Evolutionary conservation across 441 rosid genomes (phyloP).

Genomic region (Jatropha multifida): DNA sequence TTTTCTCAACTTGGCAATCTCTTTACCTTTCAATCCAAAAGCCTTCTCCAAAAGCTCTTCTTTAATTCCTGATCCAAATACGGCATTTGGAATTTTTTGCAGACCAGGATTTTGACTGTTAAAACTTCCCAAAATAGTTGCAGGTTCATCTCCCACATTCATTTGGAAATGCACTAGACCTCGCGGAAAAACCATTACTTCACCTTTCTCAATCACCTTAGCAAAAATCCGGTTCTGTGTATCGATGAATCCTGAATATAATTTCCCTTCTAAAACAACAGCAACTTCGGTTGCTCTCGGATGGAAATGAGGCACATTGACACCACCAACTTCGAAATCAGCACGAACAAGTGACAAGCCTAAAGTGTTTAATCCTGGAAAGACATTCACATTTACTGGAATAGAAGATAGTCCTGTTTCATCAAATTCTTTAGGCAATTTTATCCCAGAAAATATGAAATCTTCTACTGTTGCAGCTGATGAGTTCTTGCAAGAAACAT

Average conservation of each 20-base stretch:
- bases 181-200: constrained; percentile 70
- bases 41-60: constrained; percentile 53
- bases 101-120: constrained; percentile 67
- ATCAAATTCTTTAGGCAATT: constrained; percentile 42
- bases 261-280: constrained; percentile 48
- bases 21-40: constrained; percentile 55
- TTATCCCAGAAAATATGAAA: constrained; percentile 56
- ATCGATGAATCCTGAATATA: constrained; percentile 70
- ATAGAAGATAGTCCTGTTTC: constrained; percentile 50
- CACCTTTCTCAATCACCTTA: constrained; percentile 63
- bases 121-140: constrained; percentile 55
- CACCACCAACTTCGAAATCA: constrained; percentile 53
- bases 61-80: constrained; percentile 65
- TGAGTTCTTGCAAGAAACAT: constrained; percentile 49
- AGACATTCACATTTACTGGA: constrained; percentile 43
- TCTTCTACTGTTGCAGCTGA: constrained; percentile 53
- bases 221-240: constrained; percentile 52
- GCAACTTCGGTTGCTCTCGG: constrained; percentile 69
- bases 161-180: constrained; percentile 74
- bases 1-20: constrained; percentile 45
- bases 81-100: constrained; percentile 46
- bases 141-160: constrained; percentile 60
- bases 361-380: constrained; percentile 64
- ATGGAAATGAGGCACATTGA: constrained; percentile 71
- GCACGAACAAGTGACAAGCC: constrained; percentile 65